A percentile compares a stretch with the other conserved stretches of the same genome.
Evolutionary conservation across 1,284 basidiomycete genomes (phyloP).

Genomic region (Ceratobasidium sp.): DNA sequence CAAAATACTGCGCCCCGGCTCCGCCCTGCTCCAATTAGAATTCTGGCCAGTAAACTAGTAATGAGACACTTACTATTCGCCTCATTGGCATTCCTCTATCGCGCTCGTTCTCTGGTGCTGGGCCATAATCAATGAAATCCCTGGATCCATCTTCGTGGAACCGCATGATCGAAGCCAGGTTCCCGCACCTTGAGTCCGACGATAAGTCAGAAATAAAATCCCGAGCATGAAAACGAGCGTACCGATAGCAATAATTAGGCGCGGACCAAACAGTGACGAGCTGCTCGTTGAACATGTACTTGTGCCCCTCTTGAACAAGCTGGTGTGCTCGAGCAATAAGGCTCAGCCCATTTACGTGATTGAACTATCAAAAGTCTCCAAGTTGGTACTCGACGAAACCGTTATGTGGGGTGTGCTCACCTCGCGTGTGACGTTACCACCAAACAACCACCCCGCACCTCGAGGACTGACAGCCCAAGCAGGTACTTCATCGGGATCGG

Average conservation of each 20-base stretch:
- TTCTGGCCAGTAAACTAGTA: background rate
- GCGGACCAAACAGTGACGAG: constrained; percentile 98
- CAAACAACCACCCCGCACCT: constrained; percentile 97
- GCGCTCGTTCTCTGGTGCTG: constrained; percentile 83
- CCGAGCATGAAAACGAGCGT: background rate
- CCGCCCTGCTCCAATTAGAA: constrained; percentile 9
- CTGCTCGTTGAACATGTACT: constrained; percentile 94
- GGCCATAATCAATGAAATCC: constrained; percentile 79
- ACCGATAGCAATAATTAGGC: constrained; percentile 92
- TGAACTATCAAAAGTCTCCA: constrained; percentile 65
- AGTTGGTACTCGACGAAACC: background rate
- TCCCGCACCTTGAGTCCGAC: constrained; percentile 63
- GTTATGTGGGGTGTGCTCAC: constrained; percentile 54
- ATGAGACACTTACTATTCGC: constrained; percentile 62
- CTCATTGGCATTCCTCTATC: constrained; percentile 70
- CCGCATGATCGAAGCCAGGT: constrained; percentile 77
- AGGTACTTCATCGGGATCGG: constrained; percentile 94
- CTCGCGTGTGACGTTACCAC: constrained; percentile 83
- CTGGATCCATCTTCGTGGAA: constrained; percentile 62
- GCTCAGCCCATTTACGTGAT: constrained; percentile 82
- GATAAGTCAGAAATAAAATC: background rate
- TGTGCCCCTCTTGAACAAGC: constrained; percentile 96
- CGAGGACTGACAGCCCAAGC: constrained; percentile 95
- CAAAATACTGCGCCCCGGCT: constrained; percentile 24
- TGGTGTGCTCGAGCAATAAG: constrained; percentile 94